These are phyloP conservation scores for Leishmania arabica DNA, from an alignment of 208 protist species.

Conservation along the genomic window DNA sequence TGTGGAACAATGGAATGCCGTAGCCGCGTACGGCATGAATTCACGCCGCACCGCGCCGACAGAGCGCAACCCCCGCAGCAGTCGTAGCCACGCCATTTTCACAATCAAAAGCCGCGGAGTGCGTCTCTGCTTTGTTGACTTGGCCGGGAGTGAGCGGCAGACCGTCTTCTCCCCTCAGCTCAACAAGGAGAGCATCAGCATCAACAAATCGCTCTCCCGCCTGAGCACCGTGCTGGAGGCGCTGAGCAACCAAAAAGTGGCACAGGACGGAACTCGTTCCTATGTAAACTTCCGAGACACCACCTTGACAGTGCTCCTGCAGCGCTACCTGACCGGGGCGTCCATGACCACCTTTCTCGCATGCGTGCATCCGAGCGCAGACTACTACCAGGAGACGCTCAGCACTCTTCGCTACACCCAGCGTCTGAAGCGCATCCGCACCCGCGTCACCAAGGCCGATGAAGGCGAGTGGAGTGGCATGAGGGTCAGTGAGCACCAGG, in stretches of 20 bases:
- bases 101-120: conserved; percentile 82
- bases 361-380: conserved; percentile 73
- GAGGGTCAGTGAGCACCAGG: conserved; percentile 40
- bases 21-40: conserved; percentile 73
- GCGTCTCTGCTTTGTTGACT: conserved; percentile 85
- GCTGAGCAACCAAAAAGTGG: conserved; percentile 54
- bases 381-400: conserved; percentile 75
- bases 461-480: conserved; percentile 46
- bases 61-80: conserved; percentile 89
- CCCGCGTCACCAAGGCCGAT: conserved; percentile 34
- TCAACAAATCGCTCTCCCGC: conserved; percentile 89
- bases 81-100: conserved; percentile 93
- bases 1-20: conserved; percentile 68
- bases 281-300: conserved; percentile 91
- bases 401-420: conserved; percentile 90
- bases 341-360: conserved; percentile 89
- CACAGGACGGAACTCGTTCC: conserved; percentile 40
- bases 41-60: conserved; percentile 85
- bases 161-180: conserved; percentile 80
- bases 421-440: conserved; percentile 77
- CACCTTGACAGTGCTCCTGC: conserved; percentile 85
- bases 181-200: conserved; percentile 89
- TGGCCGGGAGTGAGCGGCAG: conserved; percentile 89
- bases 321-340: conserved; percentile 83
- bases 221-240: conserved; percentile 90